Evolutionary conservation across 2,329 filamentous ascomycete species (phyloP).

Genomic region (Talaromyces sp.): DNA sequence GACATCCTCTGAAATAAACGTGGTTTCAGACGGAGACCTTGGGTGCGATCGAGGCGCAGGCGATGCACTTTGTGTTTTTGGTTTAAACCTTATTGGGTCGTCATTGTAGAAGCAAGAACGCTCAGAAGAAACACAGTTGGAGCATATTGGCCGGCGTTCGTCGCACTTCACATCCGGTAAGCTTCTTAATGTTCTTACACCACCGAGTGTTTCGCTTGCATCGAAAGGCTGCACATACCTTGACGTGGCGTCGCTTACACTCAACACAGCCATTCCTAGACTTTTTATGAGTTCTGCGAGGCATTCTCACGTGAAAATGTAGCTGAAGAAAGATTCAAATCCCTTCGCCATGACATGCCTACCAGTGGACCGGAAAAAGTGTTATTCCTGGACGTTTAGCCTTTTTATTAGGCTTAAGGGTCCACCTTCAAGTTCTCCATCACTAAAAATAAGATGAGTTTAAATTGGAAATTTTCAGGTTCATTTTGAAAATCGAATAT

Average conservation of each 20-base stretch:
- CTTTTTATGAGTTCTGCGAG: constrained; percentile 1
- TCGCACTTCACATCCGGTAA: constrained; percentile 31
- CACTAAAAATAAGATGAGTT: too few species aligned
- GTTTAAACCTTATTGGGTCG: neutral
- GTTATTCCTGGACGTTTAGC: neutral
- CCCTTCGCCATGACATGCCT: neutral
- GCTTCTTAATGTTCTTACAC: neutral
- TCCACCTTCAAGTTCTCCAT: too few species aligned
- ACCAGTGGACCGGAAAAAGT: neutral
- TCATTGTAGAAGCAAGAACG: constrained; percentile 18
- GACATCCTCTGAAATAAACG: neutral
- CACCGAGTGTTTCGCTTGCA: neutral
- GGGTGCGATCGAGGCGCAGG: neutral
- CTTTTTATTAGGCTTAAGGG: neutral
- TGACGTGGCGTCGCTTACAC: constrained; percentile 17
- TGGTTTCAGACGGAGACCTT: neutral
- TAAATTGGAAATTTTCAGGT: too few species aligned
- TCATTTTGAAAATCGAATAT: too few species aligned
- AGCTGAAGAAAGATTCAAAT: neutral
- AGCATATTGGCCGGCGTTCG: constrained; percentile 35
- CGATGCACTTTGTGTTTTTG: neutral
- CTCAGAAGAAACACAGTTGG: constrained; percentile 32
- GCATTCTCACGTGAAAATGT: neutral
- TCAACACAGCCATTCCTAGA: constrained; percentile 1
- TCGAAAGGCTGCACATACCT: constrained; percentile 26